Conservation (phyloP, 2,329 filamentous ascomycete genomes). For the Neospermospora avenae region DNA sequence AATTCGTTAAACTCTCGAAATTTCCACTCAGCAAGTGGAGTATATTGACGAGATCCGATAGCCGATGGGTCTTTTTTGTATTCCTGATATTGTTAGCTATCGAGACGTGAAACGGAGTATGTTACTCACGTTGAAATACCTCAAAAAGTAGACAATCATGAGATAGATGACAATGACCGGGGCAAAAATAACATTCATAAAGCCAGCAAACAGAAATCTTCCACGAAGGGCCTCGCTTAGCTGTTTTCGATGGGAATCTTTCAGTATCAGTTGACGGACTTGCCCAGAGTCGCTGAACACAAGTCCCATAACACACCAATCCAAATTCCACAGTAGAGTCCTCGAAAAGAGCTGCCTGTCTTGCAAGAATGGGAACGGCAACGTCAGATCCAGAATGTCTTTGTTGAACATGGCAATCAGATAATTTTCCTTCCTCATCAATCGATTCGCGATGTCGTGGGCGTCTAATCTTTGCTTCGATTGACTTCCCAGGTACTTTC, state of each 20-base stretch:
- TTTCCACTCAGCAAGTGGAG: slow-evolving; percentile 93
- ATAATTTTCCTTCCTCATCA: slow-evolving; percentile 97
- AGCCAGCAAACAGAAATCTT: slow-evolving; percentile 76
- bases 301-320: slow-evolving; percentile 87
- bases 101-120: not conserved
- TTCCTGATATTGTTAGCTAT: slow-evolving; percentile 54
- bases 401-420: slow-evolving; percentile 97
- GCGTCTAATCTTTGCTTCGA: slow-evolving; percentile 94
- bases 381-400: slow-evolving; percentile 81
- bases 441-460: slow-evolving; percentile 91
- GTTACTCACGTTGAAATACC: slow-evolving; percentile 77
- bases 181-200: slow-evolving; percentile 82
- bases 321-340: slow-evolving; percentile 87
- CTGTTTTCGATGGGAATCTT: slow-evolving; percentile 73
- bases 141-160: slow-evolving; percentile 86
- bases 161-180: slow-evolving; percentile 87
- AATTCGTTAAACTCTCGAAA: slow-evolving; percentile 98
- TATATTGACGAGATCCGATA: slow-evolving; percentile 86
- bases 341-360: slow-evolving; percentile 81
- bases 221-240: slow-evolving; percentile 75
- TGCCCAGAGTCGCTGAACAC: slow-evolving; percentile 90
- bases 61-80: slow-evolving; percentile 91
- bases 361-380: slow-evolving; percentile 79
- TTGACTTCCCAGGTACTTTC: slow-evolving; percentile 66
- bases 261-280: slow-evolving; percentile 80